These are phyloP conservation scores for Calonectria pseudoturangicola DNA, from an alignment of 2,329 filamentous ascomycete species.

Conservation along the genomic window DNA sequence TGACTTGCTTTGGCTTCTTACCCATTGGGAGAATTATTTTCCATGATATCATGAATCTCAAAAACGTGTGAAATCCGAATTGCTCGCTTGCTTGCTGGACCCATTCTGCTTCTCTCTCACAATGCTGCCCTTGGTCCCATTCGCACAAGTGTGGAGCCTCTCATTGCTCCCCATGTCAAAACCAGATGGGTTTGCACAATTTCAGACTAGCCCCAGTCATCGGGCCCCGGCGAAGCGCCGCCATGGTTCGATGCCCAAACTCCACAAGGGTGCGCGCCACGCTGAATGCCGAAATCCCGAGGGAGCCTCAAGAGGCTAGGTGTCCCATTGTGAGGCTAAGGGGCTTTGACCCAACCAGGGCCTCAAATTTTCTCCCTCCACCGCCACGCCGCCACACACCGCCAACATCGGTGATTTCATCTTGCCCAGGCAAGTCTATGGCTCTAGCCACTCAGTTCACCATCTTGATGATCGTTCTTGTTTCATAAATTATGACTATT, in stretches of 20 bases:
- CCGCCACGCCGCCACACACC: not conserved
- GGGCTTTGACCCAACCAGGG: not conserved
- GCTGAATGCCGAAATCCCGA: conserved; percentile 19
- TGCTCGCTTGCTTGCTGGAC: not conserved
- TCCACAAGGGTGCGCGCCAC: not conserved
- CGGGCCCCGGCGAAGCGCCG: conserved; percentile 2
- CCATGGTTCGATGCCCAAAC: conserved; percentile 13
- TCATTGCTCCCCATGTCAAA: not conserved
- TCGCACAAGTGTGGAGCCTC: not conserved
- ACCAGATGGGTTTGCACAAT: not conserved
- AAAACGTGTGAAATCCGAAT: not conserved
- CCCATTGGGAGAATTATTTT: not conserved
- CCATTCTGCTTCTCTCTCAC: not conserved
- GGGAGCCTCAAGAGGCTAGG: conserved; percentile 29
- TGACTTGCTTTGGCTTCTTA: not conserved
- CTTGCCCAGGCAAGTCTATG: too few species aligned
- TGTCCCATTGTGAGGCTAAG: not conserved
- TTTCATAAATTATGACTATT: too few species aligned
- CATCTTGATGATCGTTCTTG: too few species aligned
- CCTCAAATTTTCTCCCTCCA: not conserved
- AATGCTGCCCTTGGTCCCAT: not conserved
- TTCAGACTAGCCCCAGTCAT: not conserved
- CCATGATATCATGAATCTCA: too few species aligned
- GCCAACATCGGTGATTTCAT: too few species aligned
- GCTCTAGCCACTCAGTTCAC: too few species aligned